These are phyloP conservation scores for Catenaria anguillulae DNA, from an alignment of 371 early-diverging fungal genomes.

Conservation along the genomic window DNA sequence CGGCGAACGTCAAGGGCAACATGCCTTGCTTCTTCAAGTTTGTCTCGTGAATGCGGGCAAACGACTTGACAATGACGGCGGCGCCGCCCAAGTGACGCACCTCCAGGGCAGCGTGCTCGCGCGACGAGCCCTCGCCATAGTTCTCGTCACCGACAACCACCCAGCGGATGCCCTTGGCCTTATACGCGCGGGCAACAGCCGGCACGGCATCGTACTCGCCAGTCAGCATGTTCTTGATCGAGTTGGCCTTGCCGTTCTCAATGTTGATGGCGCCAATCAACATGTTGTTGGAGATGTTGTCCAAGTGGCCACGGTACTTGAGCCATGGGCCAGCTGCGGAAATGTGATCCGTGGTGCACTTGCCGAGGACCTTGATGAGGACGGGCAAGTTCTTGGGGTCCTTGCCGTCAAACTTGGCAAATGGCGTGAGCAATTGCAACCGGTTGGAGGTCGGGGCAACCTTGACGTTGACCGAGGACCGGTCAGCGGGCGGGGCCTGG, in stretches of 20 bases:
- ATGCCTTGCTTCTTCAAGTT: conserved; percentile 98
- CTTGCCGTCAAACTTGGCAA: conserved; percentile 75
- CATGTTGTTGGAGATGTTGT: conserved; percentile 92
- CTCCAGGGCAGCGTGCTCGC: conserved; percentile 94
- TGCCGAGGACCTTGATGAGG: conserved; percentile 88
- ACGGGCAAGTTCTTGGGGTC: conserved; percentile 62
- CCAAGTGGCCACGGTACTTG: conserved; percentile 84
- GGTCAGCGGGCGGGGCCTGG: conserved; percentile 46
- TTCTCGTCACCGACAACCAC: conserved; percentile 87
- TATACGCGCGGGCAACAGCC: conserved; percentile 76
- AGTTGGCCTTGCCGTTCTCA: conserved; percentile 75
- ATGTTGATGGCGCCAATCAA: conserved; percentile 89
- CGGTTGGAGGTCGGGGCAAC: conserved; percentile 68
- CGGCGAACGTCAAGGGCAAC: conserved; percentile 75
- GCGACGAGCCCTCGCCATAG: conserved; percentile 95
- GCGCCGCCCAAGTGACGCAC: conserved; percentile 83
- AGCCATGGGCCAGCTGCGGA: conserved; percentile 82
- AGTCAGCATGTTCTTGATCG: conserved; percentile 53
- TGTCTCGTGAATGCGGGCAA: conserved; percentile 97
- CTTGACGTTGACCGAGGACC: conserved; percentile 31
- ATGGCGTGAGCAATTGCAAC: conserved; percentile 78
- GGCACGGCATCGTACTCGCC: conserved; percentile 53
- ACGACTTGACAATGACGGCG: conserved; percentile 72
- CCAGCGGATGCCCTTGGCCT: conserved; percentile 66
- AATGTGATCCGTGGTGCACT: conserved; percentile 92